Evolutionary conservation across 441 rosid species (phyloP).

Genomic region (Rhodomyrtus psidioides): DNA sequence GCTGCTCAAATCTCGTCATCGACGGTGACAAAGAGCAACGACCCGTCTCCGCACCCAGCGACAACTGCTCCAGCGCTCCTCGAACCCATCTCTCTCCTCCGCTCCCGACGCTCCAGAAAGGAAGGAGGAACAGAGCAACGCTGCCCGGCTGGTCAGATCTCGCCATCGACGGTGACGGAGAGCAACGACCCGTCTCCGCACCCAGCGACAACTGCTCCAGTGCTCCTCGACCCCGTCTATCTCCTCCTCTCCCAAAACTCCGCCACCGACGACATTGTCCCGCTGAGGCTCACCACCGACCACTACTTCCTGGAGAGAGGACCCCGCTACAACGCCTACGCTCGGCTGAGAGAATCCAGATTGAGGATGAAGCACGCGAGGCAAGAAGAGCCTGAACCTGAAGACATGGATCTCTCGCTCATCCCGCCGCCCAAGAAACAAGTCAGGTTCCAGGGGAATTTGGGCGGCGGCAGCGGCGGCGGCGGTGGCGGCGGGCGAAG

Average conservation of each 20-base stretch:
- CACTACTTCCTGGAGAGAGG: constrained; percentile 56
- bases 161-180: not conserved
- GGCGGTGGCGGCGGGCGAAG: not conserved
- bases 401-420: constrained; percentile 12
- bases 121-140: not conserved
- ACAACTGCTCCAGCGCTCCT: not conserved
- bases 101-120: not conserved
- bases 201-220: not conserved
- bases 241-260: constrained; percentile 50
- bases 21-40: not conserved
- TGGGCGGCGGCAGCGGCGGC: not conserved
- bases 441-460: constrained; percentile 36
- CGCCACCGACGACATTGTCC: constrained; percentile 20
- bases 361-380: constrained; percentile 30
- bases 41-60: not conserved
- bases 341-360: constrained; percentile 53
- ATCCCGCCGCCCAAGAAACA: constrained; percentile 45
- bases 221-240: constrained; percentile 39
- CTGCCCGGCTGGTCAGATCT: constrained; percentile 2
- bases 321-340: constrained; percentile 58
- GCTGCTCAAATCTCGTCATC: constrained; percentile 6
- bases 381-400: constrained; percentile 17
- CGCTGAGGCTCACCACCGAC: constrained; percentile 40
- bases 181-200: not conserved
- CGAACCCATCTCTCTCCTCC: constrained; percentile 45